Evolutionary conservation across 2,329 filamentous ascomycete genomes (phyloP).

Genomic region (Nigrospora osmanthi): DNA sequence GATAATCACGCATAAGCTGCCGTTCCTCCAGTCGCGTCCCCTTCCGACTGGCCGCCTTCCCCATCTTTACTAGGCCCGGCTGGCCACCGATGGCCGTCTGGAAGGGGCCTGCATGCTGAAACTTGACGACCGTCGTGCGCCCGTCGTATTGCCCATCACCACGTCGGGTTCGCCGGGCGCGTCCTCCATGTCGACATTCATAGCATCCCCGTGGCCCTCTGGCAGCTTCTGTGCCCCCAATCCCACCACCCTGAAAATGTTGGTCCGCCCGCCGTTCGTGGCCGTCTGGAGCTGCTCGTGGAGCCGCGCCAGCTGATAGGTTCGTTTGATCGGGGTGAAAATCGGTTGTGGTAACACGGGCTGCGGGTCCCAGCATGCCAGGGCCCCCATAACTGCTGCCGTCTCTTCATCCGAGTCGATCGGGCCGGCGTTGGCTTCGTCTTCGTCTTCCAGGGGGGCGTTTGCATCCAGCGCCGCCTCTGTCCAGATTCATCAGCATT

Average conservation of each 20-base stretch:
- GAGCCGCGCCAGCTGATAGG: conserved; percentile 55
- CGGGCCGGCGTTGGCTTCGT: conserved; percentile 70
- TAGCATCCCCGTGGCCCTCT: conserved; percentile 36
- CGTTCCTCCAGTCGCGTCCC: too few relatives aligned
- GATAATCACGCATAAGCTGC: too few relatives aligned
- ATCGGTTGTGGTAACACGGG: conserved; percentile 64
- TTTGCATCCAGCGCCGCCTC: conserved; percentile 93
- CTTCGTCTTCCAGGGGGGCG: conserved; percentile 78
- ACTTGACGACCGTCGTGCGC: conserved; percentile 33
- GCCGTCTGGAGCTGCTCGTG: conserved; percentile 60
- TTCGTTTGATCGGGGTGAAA: conserved; percentile 53
- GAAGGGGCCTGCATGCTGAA: conserved; percentile 35
- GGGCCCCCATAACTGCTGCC: conserved; percentile 75
- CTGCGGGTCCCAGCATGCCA: conserved; percentile 68
- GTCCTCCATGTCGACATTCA: conserved; percentile 40
- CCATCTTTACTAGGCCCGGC: conserved; percentile 29
- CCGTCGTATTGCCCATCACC: conserved; percentile 24
- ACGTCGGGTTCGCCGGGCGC: conserved; percentile 51
- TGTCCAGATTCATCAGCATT: conserved; percentile 29
- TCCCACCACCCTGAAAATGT: conserved; percentile 55
- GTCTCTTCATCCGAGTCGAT: conserved; percentile 95
- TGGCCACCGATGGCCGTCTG: conserved; percentile 37
- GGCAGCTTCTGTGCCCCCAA: conserved; percentile 47
- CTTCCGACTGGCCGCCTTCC: background rate
- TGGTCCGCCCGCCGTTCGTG: conserved; percentile 56